Conservation (phyloP, 805 yeast species). For the Clavispora phyllophila region DNA sequence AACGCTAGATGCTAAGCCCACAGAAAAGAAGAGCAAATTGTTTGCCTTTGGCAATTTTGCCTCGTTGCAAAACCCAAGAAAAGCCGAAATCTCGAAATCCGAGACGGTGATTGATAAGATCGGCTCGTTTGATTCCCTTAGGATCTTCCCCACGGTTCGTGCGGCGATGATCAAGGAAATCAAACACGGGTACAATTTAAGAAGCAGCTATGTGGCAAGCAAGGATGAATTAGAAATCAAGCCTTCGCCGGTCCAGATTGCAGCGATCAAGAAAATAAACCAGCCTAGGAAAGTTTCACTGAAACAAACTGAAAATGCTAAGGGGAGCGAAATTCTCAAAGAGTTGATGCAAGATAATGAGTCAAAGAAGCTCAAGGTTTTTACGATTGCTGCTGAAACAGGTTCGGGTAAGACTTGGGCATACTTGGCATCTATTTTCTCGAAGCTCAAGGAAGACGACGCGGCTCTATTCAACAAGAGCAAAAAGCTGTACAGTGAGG, state of each 20-base stretch:
- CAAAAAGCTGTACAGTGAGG: conserved; percentile 16
- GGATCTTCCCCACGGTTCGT: conserved; percentile 64
- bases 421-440: conserved; percentile 70
- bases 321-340: conserved; percentile 20
- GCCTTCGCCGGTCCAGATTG: conserved; percentile 81
- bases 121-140: conserved; percentile 58
- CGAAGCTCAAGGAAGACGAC: conserved; percentile 60
- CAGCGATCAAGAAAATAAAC: conserved; percentile 58
- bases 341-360: conserved; percentile 28
- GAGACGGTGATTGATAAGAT: conserved; percentile 39
- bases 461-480: conserved; percentile 18
- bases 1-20: conserved; percentile 14
- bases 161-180: conserved; percentile 53
- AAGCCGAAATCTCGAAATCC: conserved; percentile 15
- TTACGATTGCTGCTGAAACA: conserved; percentile 90
- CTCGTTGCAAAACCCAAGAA: conserved; percentile 16
- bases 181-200: conserved; percentile 29
- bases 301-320: conserved; percentile 20
- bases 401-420: conserved; percentile 98
- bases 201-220: conserved; percentile 26
- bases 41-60: conserved; percentile 21
- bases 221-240: conserved; percentile 32
- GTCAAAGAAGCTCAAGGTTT: conserved; percentile 44
- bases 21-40: conserved; percentile 11
- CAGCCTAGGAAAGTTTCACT: conserved; percentile 30